These are phyloP conservation scores for Chlorophyllum brunneum DNA, from an alignment of 768 basidiomycete genomes.

Conservation along the genomic window DNA sequence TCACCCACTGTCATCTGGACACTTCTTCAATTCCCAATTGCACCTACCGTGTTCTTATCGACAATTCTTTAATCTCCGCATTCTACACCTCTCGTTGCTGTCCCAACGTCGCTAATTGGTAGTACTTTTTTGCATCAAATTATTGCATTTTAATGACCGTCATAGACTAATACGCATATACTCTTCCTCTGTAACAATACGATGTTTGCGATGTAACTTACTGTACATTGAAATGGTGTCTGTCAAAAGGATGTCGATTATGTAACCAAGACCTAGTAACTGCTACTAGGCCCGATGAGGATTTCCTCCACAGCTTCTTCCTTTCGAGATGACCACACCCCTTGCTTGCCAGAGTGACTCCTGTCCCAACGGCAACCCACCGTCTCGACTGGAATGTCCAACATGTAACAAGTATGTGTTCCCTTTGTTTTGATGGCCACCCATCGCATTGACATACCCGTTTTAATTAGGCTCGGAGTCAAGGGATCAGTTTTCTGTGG, in stretches of 20 bases:
- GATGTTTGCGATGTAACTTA: too few relatives aligned
- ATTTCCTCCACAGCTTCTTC: constrained; percentile 2
- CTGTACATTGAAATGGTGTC: too few relatives aligned
- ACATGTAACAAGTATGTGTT: constrained; percentile 81
- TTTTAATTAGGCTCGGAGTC: constrained; percentile 62
- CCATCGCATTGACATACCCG: constrained; percentile 4
- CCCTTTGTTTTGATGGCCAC: neutral
- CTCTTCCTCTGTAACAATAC: neutral
- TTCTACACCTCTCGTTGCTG: constrained; percentile 6
- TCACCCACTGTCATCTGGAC: constrained; percentile 12
- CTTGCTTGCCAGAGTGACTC: constrained; percentile 63
- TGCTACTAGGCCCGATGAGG: neutral
- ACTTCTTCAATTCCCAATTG: constrained; percentile 21
- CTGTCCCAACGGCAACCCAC: constrained; percentile 80
- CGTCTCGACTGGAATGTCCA: constrained; percentile 86
- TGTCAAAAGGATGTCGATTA: neutral
- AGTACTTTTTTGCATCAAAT: neutral
- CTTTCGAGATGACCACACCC: constrained; percentile 19
- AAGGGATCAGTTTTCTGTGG: constrained; percentile 87
- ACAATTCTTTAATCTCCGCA: constrained; percentile 19
- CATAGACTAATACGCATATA: constrained; percentile 10
- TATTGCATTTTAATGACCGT: neutral
- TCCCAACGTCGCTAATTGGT: constrained; percentile 4
- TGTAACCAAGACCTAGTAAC: neutral
- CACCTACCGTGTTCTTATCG: constrained; percentile 21